phyloP scores from a whole-genome alignment of 2,329 filamentous ascomycete species.

The Purpureocillium lavendulum region DNA sequence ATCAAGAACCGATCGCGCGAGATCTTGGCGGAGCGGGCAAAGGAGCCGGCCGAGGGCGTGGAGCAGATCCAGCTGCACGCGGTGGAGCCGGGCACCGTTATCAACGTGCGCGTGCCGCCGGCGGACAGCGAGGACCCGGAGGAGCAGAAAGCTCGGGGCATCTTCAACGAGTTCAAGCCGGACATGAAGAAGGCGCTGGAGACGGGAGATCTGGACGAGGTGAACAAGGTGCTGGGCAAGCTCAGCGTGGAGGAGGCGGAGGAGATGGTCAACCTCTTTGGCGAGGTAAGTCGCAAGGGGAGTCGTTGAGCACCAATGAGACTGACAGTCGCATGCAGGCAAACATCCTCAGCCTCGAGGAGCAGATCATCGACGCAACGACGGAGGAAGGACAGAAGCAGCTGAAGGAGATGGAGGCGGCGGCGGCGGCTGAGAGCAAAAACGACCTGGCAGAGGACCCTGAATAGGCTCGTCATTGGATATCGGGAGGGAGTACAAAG shows the following conservation, averaged over 20 bases:
- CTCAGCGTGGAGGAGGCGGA: constrained; percentile 87
- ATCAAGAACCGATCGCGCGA: constrained; percentile 73
- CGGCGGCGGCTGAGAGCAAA: constrained; percentile 18
- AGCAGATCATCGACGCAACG: constrained; percentile 91
- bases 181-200: constrained; percentile 77
- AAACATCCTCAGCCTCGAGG: constrained; percentile 82
- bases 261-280: constrained; percentile 70
- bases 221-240: constrained; percentile 57
- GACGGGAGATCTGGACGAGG: constrained; percentile 70
- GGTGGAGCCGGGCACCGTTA: constrained; percentile 85
- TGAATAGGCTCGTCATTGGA: constrained; percentile 1
- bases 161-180: constrained; percentile 78
- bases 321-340: constrained; percentile 36
- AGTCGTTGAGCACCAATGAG: neutral
- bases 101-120: constrained; percentile 77
- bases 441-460: constrained; percentile 4
- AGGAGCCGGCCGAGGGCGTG: constrained; percentile 46
- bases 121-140: constrained; percentile 58
- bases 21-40: constrained; percentile 49
- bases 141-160: constrained; percentile 54
- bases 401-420: constrained; percentile 64
- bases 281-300: constrained; percentile 44
- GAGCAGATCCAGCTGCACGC: constrained; percentile 98
- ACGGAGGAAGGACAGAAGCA: constrained; percentile 76
- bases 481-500: too few species aligned